phyloP scores from a whole-genome alignment of 179 eudicot genomes.

The Dionaea muscipula region DNA sequence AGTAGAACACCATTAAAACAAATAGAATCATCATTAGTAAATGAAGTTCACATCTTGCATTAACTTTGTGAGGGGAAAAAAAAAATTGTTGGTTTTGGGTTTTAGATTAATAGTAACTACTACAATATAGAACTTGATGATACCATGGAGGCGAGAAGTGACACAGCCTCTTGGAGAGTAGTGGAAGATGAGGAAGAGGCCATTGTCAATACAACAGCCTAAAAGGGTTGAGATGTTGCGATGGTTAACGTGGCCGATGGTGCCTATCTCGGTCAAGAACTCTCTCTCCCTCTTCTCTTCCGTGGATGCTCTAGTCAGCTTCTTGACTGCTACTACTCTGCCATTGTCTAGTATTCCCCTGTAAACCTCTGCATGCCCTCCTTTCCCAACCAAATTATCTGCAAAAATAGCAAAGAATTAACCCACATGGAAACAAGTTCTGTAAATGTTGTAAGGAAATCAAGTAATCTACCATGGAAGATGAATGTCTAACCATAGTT shows the following conservation, averaged over 20 bases:
- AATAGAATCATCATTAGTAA: not conserved
- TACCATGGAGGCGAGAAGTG: conserved; percentile 87
- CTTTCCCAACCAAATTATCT: conserved; percentile 90
- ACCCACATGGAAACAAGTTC: too few species aligned
- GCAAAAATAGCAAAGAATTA: conserved; percentile 15
- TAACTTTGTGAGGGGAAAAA: too few species aligned
- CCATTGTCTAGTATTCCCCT: conserved; percentile 51
- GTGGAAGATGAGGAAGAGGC: conserved; percentile 74
- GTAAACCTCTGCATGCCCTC: conserved; percentile 89
- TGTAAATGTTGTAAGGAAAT: too few species aligned
- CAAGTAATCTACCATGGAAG: too few species aligned
- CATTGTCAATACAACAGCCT: conserved; percentile 84
- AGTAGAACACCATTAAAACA: not conserved
- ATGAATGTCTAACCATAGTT: too few species aligned
- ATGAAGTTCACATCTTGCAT: too few species aligned
- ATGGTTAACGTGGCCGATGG: conserved; percentile 78
- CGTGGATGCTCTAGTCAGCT: conserved; percentile 36
- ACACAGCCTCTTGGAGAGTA: conserved; percentile 75
- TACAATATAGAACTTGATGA: not conserved
- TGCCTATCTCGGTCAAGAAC: conserved; percentile 80
- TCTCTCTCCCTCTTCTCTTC: conserved; percentile 83
- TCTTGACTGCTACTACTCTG: conserved; percentile 68
- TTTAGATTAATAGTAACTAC: not conserved
- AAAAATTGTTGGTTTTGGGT: not conserved
- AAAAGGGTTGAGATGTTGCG: conserved; percentile 70